Base-by-base conservation (phyloP, 2,329 filamentous ascomycete species). In the Grosmannia penicillata region DNA sequence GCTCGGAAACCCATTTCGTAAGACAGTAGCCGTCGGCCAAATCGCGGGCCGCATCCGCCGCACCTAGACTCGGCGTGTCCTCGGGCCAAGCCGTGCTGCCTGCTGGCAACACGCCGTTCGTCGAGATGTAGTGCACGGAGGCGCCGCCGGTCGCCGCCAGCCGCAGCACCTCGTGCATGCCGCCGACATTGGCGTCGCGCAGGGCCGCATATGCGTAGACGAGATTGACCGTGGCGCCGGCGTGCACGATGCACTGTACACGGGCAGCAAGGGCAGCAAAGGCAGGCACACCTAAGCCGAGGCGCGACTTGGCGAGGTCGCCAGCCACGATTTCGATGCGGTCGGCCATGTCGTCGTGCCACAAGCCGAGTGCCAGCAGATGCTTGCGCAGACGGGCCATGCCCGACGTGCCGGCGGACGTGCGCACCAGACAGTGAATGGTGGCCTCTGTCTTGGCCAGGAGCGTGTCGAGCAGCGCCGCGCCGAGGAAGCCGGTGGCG, bases 151-250 rank as follows among this genome's bases (percentile, higher is more conserved):
- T 22, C 10, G 71, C 68, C 0, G 82, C 82, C 21, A 89, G 62
- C 31, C 82, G 77, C 37, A 89, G 57, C 28, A 87, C 71, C 52
- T 87, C 81, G 30, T 72, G 64, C 1, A 82, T 86, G n/a, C 82
- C 82, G n/a, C 73, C 74, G 3, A 89, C 78, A 47, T 89, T 89
- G 41, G 81, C 72, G 36, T 69, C 72, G 38, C 81, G 70, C 47
- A 89, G 62, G 0, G 81, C 78, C 30, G 82, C 82, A 47, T 87
- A 87, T 0, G 82, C 82, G 47, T 89, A 87, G 0, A 89, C 80
- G 35, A 89, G 62, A 52, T 85, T 85, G 50, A 89, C 82, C 1
- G 77, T 82, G 6, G 82, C 82, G 21, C 75, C 82, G 26, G 81
- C 78, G 52, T 89, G 82, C 2, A 87, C 65, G 40, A 89, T 78